These are phyloP conservation scores for Oryza punctata DNA, from an alignment of 176 grass and related monocot species.

Conservation along the genomic window DNA sequence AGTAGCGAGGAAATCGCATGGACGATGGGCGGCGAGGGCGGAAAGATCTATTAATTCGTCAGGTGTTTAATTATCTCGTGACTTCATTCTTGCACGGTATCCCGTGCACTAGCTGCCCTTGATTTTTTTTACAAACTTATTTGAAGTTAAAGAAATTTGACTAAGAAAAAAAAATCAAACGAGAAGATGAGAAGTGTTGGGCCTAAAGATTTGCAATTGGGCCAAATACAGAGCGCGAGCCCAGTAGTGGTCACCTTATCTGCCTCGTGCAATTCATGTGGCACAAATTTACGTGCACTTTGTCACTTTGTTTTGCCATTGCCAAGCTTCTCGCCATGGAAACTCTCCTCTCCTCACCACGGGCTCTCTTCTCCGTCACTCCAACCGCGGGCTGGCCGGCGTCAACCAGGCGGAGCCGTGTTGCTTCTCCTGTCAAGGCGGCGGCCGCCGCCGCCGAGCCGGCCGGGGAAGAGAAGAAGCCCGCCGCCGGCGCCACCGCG, in stretches of 20 bases:
- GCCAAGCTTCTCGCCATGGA: conserved; percentile 37
- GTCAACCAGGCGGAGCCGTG: neutral
- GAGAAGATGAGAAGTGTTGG: neutral
- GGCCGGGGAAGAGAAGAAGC: conserved; percentile 23
- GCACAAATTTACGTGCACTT: neutral
- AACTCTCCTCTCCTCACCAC: conserved; percentile 40
- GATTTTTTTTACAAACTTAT: too few species aligned
- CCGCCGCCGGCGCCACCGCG: neutral
- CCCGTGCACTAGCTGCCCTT: too few species aligned
- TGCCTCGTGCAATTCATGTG: conserved; percentile 24
- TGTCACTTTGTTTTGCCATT: neutral
- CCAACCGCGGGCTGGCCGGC: neutral
- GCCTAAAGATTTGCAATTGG: neutral
- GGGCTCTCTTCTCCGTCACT: conserved; percentile 10
- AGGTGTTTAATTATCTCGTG: too few species aligned
- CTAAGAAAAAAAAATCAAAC: too few species aligned
- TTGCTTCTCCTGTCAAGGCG: conserved; percentile 20
- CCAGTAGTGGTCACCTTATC: neutral
- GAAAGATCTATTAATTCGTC: too few species aligned
- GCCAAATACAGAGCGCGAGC: neutral
- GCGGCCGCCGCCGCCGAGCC: conserved; percentile 47
- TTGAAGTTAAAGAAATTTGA: too few species aligned
- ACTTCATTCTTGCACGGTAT: too few species aligned
- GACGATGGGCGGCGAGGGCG: too few species aligned
- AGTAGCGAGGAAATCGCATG: too few species aligned